Evolutionary conservation across 805 yeast species (phyloP).

Genomic region (Candida quercuum): DNA sequence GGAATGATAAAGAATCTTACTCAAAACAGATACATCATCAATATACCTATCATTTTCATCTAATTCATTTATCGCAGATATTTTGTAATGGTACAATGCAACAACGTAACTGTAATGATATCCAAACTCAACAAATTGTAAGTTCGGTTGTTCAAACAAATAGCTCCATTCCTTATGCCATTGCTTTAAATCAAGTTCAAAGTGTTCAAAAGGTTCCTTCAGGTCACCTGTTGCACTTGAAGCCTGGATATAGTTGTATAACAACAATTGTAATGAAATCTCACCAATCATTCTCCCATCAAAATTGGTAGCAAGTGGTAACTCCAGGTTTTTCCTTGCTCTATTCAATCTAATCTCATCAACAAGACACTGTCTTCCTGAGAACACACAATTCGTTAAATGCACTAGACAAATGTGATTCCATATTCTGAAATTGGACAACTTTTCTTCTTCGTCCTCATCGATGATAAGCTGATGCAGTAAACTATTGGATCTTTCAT

Average conservation of each 20-base stretch:
- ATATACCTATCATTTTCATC: constrained; percentile 12
- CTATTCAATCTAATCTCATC: constrained; percentile 56
- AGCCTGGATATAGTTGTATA: constrained; percentile 54
- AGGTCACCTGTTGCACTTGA: constrained; percentile 11
- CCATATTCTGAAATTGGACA: constrained; percentile 60
- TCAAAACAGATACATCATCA: constrained; percentile 17
- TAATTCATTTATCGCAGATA: not conserved
- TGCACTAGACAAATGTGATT: constrained; percentile 69
- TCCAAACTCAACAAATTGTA: constrained; percentile 70
- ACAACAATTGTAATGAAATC: constrained; percentile 51
- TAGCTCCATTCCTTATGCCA: constrained; percentile 73
- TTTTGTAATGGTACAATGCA: constrained; percentile 37
- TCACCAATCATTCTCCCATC: constrained; percentile 84
- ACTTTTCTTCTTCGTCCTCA: constrained; percentile 32
- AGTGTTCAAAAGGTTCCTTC: constrained; percentile 26
- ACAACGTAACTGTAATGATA: constrained; percentile 57
- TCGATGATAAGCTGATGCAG: constrained; percentile 18
- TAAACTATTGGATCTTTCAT: constrained; percentile 9
- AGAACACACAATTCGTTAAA: constrained; percentile 55
- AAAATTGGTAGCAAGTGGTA: constrained; percentile 63
- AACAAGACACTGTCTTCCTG: constrained; percentile 59
- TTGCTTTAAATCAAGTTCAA: constrained; percentile 41
- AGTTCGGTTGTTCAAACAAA: constrained; percentile 61
- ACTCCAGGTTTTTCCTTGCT: constrained; percentile 51
- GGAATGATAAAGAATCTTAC: constrained; percentile 22